Percentiles rank a stretch among this genome's conserved stretches.
phyloP scores from a whole-genome alignment of 106 monocot genomes.

The Dendrobium nobile region DNA sequence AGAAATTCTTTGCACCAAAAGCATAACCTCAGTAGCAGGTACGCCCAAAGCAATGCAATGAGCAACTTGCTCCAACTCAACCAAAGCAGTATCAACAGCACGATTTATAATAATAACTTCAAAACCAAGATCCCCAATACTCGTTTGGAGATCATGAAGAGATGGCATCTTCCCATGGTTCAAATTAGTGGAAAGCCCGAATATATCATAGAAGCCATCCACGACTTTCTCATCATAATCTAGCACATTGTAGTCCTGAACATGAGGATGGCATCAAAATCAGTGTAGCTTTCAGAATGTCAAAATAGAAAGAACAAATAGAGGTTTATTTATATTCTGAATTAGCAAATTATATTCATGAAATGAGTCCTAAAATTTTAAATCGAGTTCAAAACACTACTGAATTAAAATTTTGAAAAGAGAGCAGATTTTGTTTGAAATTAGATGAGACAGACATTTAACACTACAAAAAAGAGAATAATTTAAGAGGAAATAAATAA shows the following conservation, averaged over 20 bases:
- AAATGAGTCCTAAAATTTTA: neutral
- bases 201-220: conserved; percentile 96
- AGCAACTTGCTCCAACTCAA: conserved; percentile 87
- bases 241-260: conserved; percentile 89
- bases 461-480: neutral
- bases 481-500: neutral
- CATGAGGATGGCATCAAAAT: neutral
- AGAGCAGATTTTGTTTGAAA: neutral
- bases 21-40: conserved; percentile 31
- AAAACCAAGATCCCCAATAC: conserved; percentile 91
- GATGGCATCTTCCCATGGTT: conserved; percentile 65
- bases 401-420: neutral
- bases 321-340: no score
- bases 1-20: conserved; percentile 82
- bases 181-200: conserved; percentile 38
- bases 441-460: neutral
- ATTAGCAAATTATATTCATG: no score
- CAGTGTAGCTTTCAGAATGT: neutral
- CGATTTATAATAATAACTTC: conserved; percentile 90
- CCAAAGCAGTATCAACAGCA: conserved; percentile 51
- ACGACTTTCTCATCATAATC: conserved; percentile 81
- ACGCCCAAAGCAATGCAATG: conserved; percentile 70
- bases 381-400: neutral
- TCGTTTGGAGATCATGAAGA: conserved; percentile 71
- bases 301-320: neutral